Conservation (phyloP, 208 protist genomes). For the Crithidia fasciculata region DNA sequence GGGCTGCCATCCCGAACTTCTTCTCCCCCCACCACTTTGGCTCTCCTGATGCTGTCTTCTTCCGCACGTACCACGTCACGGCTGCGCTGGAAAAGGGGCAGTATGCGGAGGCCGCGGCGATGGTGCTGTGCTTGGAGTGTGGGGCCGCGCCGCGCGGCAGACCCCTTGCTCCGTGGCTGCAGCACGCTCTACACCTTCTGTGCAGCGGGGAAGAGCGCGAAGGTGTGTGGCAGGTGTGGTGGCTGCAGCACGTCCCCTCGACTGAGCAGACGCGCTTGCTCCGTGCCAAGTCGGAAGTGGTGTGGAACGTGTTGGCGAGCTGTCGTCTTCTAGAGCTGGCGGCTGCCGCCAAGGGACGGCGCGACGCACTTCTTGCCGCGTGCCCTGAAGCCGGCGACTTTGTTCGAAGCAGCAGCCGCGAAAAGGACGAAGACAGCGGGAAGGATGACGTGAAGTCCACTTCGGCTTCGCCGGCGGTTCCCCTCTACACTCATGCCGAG, state of each 20-base stretch:
- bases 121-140: slow-evolving; percentile 44
- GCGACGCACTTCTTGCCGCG: slow-evolving; percentile 26
- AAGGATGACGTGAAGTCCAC: background rate
- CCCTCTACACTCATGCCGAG: slow-evolving; percentile 22
- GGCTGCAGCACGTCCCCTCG: slow-evolving; percentile 41
- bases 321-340: slow-evolving; percentile 51
- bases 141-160: background rate
- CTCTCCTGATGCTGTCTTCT: slow-evolving; percentile 34
- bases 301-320: slow-evolving; percentile 85
- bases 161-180: slow-evolving; percentile 7
- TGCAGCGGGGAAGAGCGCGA: slow-evolving; percentile 56
- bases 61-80: slow-evolving; percentile 70
- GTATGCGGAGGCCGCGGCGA: slow-evolving; percentile 65
- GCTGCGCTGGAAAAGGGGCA: slow-evolving; percentile 50
- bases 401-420: slow-evolving; percentile 22
- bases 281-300: slow-evolving; percentile 40
- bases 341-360: slow-evolving; percentile 20
- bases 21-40: slow-evolving; percentile 78
- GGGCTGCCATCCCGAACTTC: slow-evolving; percentile 69
- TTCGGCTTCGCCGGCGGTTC: background rate
- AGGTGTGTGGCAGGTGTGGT: slow-evolving; percentile 57
- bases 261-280: slow-evolving; percentile 34
- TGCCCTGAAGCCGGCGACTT: slow-evolving; percentile 66
- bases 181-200: slow-evolving; percentile 38
- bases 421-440: background rate